phyloP scores from a whole-genome alignment of 1,139 yeast species.

The Saccharomyces hybrid region DNA sequence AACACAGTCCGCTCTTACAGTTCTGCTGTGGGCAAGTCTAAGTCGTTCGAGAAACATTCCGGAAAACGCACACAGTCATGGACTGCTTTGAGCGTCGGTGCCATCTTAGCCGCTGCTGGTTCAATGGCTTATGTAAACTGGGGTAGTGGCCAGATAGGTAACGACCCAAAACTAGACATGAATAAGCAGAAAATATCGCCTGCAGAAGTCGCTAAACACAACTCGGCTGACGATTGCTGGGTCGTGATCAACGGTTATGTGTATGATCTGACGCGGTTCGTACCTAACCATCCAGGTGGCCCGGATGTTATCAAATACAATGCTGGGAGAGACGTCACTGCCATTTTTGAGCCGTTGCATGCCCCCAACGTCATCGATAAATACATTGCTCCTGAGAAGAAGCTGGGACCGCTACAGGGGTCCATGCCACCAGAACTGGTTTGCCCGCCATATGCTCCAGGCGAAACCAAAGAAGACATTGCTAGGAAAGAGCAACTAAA shows the following conservation, averaged over 20 bases:
- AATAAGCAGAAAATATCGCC: conserved; percentile 28
- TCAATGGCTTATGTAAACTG: neutral
- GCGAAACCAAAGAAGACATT: conserved; percentile 45
- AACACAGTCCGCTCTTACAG: neutral
- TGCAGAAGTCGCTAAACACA: conserved; percentile 49
- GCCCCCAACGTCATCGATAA: conserved; percentile 69
- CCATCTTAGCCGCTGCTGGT: neutral
- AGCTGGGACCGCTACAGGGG: conserved; percentile 38
- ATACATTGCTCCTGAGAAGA: conserved; percentile 39
- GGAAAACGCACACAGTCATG: neutral
- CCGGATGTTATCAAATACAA: conserved; percentile 58
- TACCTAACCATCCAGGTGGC: conserved; percentile 87
- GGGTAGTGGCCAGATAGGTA: conserved; percentile 1
- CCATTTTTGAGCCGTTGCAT: conserved; percentile 78
- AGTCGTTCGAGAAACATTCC: neutral
- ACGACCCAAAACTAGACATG: conserved; percentile 14
- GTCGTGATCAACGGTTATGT: conserved; percentile 77
- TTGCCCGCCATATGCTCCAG: conserved; percentile 30
- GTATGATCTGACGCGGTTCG: conserved; percentile 72
- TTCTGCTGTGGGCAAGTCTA: neutral
- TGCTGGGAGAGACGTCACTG: conserved; percentile 90
- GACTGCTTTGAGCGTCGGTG: neutral
- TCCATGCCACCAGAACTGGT: conserved; percentile 25
- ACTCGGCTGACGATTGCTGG: conserved; percentile 74
- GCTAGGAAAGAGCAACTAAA: conserved; percentile 47